Conservation (phyloP, 108 stramenopile genomes). For the Conticribra weissflogii region DNA sequence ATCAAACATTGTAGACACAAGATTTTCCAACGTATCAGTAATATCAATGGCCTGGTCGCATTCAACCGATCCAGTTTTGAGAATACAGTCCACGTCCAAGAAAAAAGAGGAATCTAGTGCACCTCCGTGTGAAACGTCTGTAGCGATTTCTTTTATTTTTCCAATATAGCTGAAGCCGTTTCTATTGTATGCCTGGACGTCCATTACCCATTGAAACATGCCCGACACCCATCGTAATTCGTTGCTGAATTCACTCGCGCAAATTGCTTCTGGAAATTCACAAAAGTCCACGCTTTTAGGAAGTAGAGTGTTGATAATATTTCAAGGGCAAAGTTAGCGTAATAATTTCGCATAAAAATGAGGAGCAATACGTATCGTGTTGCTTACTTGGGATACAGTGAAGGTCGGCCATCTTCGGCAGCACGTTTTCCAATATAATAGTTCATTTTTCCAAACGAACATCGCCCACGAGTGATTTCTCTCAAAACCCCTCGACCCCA, state of each 20-base stretch:
- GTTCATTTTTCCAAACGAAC: conserved; percentile 25
- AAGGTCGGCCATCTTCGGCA: conserved; percentile 9
- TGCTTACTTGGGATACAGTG: conserved; percentile 7
- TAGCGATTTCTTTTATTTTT: conserved; percentile 4
- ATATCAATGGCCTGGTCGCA: conserved; percentile 23
- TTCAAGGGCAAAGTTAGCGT: not conserved
- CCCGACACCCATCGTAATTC: conserved; percentile 29
- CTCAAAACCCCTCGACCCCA: conserved; percentile 43
- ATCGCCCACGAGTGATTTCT: conserved; percentile 29
- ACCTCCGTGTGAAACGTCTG: not conserved
- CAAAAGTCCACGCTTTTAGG: conserved; percentile 17
- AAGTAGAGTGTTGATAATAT: no score
- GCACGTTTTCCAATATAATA: conserved; percentile 26
- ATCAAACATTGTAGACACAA: conserved; percentile 9
- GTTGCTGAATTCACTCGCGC: not conserved
- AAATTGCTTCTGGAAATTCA: conserved; percentile 19
- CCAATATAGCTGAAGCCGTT: not conserved
- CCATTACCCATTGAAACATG: conserved; percentile 11
- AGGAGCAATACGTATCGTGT: no score
- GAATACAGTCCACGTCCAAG: conserved; percentile 30
- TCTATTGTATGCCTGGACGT: not conserved
- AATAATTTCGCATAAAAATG: no score
- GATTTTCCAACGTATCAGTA: conserved; percentile 8
- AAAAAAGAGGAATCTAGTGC: conserved; percentile 2
- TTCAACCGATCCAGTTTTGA: conserved; percentile 26